Base-by-base conservation (phyloP, 2,329 filamentous ascomycete genomes). In the Trichophyton schoenleinii region DNA sequence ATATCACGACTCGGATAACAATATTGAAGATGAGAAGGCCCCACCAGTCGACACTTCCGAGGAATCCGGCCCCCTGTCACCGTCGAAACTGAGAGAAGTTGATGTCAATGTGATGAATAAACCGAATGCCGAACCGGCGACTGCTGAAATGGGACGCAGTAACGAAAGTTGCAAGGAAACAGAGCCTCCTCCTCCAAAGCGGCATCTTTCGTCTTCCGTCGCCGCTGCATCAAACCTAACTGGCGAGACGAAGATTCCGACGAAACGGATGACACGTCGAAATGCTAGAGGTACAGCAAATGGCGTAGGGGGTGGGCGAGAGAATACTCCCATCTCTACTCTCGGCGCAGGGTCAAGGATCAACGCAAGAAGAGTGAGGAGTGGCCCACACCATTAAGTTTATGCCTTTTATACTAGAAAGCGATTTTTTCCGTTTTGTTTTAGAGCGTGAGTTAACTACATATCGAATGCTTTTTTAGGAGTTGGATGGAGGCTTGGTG, bases 41-140 rank as follows among this genome's bases (percentile, higher is more conserved):
- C 63, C 69, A 49, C 66, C 70, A 59, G 66, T 67, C 62, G 63
- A 65, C 63, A 63, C 66, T 61, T 60, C 62, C 55, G 59, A 57
- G 61, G 66, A 63, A 61, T 52, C 60, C 63, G 68, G 67, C 59
- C 64, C 67, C 42, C 70, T 70, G 63, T 73, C 73, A 70, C 76
- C 73, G 67, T 68, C 67, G 65, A 73, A 77, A 65, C 73, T 81
- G 70, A 77, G 78, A 73, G 78, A 81, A 74, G 73, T 80, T 74
- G 76, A 81, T 71, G 67, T 77, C 68, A 78, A 78, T 70, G 73
- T 78, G 68, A 72, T 70, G 64, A 69, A 68, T 64, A 73, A 67
- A 69, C 70, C 68, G 63, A 64, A 66, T 63, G 64, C 57, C 59
- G 66, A 57, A 68, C 20, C 31, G 36, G 20, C 15, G 18, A 22